Evolutionary conservation across 139 green algal species (phyloP).

Genomic region (Tetratostichococcus sp.): DNA sequence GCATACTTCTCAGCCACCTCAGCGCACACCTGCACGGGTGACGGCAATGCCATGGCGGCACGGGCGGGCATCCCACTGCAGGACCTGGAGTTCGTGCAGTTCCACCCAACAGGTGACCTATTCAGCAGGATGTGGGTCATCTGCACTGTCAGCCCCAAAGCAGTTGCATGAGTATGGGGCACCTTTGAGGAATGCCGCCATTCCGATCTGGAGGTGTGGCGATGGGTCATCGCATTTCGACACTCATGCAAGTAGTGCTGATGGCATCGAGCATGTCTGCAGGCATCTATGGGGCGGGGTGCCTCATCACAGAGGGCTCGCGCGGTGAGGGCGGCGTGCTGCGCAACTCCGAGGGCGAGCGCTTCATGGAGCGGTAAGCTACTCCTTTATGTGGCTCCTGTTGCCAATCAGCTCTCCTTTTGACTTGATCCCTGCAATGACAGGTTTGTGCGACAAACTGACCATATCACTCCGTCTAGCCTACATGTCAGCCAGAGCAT

Average conservation of each 20-base stretch:
- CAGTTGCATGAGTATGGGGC: too few species aligned
- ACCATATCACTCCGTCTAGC: too few species aligned
- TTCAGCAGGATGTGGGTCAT: too few species aligned
- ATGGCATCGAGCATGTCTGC: background rate
- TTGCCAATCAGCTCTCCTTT: too few species aligned
- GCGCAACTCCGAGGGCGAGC: slow-evolving; percentile 94
- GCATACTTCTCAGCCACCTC: slow-evolving; percentile 96
- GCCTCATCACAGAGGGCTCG: slow-evolving; percentile 97
- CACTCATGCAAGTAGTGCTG: too few species aligned
- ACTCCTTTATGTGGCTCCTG: background rate
- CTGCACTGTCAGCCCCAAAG: too few species aligned
- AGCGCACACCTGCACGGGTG: slow-evolving; percentile 98
- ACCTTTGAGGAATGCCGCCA: too few species aligned
- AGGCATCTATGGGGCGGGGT: slow-evolving; percentile 98
- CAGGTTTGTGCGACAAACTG: too few species aligned
- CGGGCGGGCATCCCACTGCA: slow-evolving; percentile 92
- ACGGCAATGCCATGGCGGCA: slow-evolving; percentile 92
- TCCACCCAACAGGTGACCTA: slow-evolving; percentile 85
- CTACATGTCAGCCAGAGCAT: too few species aligned
- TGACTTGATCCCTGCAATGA: too few species aligned
- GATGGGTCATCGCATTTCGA: too few species aligned
- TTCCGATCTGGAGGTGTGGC: too few species aligned
- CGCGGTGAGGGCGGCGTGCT: slow-evolving; percentile 95
- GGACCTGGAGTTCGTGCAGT: slow-evolving; percentile 94
- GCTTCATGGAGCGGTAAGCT: slow-evolving; percentile 94